Evolutionary conservation across 371 early-diverging fungal genomes (phyloP).

Genomic region (Mortierella sp.): DNA sequence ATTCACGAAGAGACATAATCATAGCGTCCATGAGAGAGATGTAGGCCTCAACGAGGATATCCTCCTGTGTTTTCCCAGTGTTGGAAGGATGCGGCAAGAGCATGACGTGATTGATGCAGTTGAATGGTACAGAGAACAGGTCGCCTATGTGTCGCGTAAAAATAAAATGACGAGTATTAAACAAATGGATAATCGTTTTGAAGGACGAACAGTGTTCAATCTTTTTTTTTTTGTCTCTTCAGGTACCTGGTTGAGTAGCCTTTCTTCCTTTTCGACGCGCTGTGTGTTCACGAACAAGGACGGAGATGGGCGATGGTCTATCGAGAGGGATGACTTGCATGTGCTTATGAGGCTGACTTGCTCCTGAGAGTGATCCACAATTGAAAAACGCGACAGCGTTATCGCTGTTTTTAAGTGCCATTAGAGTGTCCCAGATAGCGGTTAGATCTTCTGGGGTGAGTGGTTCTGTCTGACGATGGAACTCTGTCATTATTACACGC

Average conservation of each 20-base stretch:
- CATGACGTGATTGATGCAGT: conserved; percentile 33
- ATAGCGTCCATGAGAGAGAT: conserved; percentile 53
- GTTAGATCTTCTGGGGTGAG: conserved; percentile 70
- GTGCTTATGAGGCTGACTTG: conserved; percentile 82
- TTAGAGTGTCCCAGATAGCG: conserved; percentile 67
- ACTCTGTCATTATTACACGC: conserved; percentile 60
- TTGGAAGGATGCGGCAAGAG: conserved; percentile 16
- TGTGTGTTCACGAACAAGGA: conserved; percentile 59
- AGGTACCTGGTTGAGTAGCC: conserved; percentile 39
- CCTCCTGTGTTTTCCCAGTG: conserved; percentile 29
- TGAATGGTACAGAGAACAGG: conserved; percentile 35
- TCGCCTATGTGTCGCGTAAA: conserved; percentile 11
- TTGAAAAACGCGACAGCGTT: conserved; percentile 77
- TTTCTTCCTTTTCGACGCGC: conserved; percentile 61
- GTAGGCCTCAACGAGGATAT: conserved; percentile 44
- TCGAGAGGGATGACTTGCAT: conserved; percentile 75
- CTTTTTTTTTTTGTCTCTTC: not conserved
- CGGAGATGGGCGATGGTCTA: conserved; percentile 66
- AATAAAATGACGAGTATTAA: not conserved
- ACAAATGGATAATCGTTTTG: not conserved
- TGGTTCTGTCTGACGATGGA: conserved; percentile 72
- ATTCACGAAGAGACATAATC: conserved; percentile 43
- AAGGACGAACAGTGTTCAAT: not conserved
- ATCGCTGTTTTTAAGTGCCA: conserved; percentile 52
- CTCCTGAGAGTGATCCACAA: conserved; percentile 79